Percentiles rank a stretch among this genome's conserved stretches.
These are phyloP conservation scores for Kandelia obovata DNA, from an alignment of 345 rosid genomes.

Conservation along the genomic window DNA sequence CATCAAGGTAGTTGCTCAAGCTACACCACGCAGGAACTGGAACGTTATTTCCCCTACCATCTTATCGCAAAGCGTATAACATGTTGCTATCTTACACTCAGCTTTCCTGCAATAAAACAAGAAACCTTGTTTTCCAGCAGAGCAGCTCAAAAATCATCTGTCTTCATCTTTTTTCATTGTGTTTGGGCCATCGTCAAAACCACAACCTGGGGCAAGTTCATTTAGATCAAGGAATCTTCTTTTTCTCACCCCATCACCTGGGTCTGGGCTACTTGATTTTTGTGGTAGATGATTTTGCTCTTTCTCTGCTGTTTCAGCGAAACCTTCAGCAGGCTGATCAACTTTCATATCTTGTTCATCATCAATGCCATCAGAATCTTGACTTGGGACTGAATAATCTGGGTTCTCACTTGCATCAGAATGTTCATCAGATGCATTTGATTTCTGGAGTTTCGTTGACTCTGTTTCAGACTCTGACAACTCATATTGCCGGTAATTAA, in stretches of 20 bases:
- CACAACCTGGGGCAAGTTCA: conserved; percentile 89
- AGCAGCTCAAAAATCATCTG: conserved; percentile 50
- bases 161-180: conserved; percentile 64
- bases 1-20: conserved; percentile 34
- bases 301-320: conserved; percentile 35
- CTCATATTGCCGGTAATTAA: conserved; percentile 78
- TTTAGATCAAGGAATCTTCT: conserved; percentile 83
- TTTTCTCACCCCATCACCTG: conserved; percentile 46
- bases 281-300: conserved; percentile 41
- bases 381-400: conserved; percentile 57
- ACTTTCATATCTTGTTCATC: conserved; percentile 48
- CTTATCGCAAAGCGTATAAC: conserved; percentile 45
- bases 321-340: conserved; percentile 42
- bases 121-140: conserved; percentile 30
- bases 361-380: conserved; percentile 50
- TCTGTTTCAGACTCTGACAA: conserved; percentile 83
- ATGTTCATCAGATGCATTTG: conserved; percentile 49
- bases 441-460: conserved; percentile 47
- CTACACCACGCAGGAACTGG: conserved; percentile 39
- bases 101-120: conserved; percentile 28
- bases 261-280: conserved; percentile 45
- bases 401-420: conserved; percentile 61
- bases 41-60: conserved; percentile 31
- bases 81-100: conserved; percentile 35
- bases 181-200: conserved; percentile 86